A percentile compares a stretch with the other conserved stretches of the same genome.
phyloP scores from a whole-genome alignment of 176 grass and related monocot genomes.

The Guadua angustifolia region DNA sequence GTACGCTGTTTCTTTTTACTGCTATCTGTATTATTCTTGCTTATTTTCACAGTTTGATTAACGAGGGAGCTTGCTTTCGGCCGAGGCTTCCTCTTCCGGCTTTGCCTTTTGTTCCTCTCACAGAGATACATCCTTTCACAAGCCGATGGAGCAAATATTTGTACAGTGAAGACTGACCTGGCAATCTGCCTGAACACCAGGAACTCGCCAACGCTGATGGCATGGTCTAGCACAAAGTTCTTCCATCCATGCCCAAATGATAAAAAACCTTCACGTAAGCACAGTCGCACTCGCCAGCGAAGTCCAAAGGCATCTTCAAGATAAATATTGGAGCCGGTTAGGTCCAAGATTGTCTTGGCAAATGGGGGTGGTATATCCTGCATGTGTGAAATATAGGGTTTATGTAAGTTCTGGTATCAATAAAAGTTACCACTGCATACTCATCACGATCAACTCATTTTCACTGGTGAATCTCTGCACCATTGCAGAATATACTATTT shows the following conservation, averaged over 20 bases:
- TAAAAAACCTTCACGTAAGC: conserved; percentile 30
- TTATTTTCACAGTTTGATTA: neutral
- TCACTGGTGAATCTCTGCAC: neutral
- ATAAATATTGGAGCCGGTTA: conserved; percentile 47
- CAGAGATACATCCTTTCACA: conserved; percentile 60
- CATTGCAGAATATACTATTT: neutral
- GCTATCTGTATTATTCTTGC: neutral
- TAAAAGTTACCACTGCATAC: neutral
- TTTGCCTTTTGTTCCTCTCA: conserved; percentile 53
- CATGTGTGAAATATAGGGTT: conserved; percentile 6
- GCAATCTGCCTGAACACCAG: conserved; percentile 62
- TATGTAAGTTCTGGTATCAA: neutral
- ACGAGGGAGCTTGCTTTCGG: neutral
- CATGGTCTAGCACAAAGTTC: conserved; percentile 66
- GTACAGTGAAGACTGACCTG: conserved; percentile 57
- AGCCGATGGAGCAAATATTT: conserved; percentile 59
- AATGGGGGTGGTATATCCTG: conserved; percentile 66
- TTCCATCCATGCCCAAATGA: conserved; percentile 64
- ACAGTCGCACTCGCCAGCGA: conserved; percentile 51
- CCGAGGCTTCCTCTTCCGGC: conserved; percentile 51
- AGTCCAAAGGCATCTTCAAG: conserved; percentile 60
- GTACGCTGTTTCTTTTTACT: conserved; percentile 30
- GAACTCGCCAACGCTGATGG: conserved; percentile 62
- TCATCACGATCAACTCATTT: neutral
- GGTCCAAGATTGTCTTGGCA: conserved; percentile 41